Base-by-base conservation (phyloP, 495 filamentous ascomycete species). In the Penicillium crystallinum region DNA sequence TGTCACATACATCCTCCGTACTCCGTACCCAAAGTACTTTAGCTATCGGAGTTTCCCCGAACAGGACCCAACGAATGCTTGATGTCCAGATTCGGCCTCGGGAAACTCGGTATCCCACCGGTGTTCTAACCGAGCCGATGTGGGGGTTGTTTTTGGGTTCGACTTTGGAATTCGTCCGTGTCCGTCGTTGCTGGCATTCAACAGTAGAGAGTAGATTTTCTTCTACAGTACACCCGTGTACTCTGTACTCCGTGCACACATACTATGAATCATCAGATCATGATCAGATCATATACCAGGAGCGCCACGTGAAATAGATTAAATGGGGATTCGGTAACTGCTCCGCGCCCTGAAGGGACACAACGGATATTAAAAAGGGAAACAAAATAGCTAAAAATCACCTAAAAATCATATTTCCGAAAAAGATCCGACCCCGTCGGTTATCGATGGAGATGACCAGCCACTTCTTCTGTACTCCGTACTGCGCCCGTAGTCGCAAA, bases 71-170 rank as follows among this genome's bases (percentile, higher is more conserved):
- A 52, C 36, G 29, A 14, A 36, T 33, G 38, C 34, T 41, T 15
- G 42, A 46, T 27, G 21, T 22, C 40, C 46, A 29, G 14, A 49
- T 40, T 43, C 51, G 55, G 45, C 44, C 40, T 54, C 55, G 55
- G 55, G 43, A 57, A 15, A 48, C 33, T 48, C 46, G 46, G 46
- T 35, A 48, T 57, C 40, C 44, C 39, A 40, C 29, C 55, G 49
- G 34, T 27, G 11, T 50, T 50, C 42, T 54, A 37, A 37, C 46
- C 46, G 46, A 48, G 46, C 51, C 55, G 55, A 57, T 54, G 55
- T 57, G 55, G 55, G 30, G 55, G 42, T 15, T 36, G 46, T 48
- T 48, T 34, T 15, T 48, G 46, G 34, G 34, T 48, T 48, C 22
- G n/a, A n/a, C 27, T 37, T 48, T 48, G 23, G 6, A 31, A 25